A percentile compares a stretch with the other conserved stretches of the same genome.
These are phyloP conservation scores for Medicago arabica DNA, from an alignment of 306 rosid species.

Conservation along the genomic window DNA sequence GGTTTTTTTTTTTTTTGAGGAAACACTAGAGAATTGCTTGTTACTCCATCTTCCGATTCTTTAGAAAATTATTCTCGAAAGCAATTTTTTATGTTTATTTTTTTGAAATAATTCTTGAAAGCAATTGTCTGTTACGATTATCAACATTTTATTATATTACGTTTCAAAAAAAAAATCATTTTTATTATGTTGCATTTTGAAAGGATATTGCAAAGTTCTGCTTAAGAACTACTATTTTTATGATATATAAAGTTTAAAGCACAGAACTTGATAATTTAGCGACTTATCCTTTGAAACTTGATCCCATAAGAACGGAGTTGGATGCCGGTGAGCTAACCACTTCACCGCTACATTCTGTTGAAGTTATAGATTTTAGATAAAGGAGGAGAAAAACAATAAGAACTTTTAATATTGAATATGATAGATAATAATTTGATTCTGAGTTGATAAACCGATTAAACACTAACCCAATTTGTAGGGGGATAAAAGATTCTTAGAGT, in stretches of 20 bases:
- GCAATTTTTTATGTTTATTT: too few species aligned
- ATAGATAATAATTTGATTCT: neutral
- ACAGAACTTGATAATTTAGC: constrained; percentile 27
- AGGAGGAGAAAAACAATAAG: neutral
- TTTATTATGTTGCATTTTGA: constrained; percentile 6
- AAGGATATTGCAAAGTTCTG: constrained; percentile 19
- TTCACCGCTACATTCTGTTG: neutral
- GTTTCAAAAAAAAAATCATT: too few species aligned
- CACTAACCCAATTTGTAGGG: neutral
- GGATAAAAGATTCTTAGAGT: neutral
- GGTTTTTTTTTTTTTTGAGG: too few species aligned
- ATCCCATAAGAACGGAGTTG: constrained; percentile 6
- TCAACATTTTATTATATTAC: neutral
- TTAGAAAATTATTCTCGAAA: neutral
- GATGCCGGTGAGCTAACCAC: neutral
- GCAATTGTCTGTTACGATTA: neutral
- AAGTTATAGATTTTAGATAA: neutral
- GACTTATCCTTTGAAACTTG: neutral
- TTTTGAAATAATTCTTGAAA: too few species aligned
- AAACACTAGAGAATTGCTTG: constrained; percentile 46
- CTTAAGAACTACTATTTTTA: constrained; percentile 23
- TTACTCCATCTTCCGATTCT: neutral
- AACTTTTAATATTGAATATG: neutral
- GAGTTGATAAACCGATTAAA: neutral
- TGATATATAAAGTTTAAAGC: constrained; percentile 2